Conservation (phyloP, 441 rosid species). For the Pelargonium citronellum region DNA sequence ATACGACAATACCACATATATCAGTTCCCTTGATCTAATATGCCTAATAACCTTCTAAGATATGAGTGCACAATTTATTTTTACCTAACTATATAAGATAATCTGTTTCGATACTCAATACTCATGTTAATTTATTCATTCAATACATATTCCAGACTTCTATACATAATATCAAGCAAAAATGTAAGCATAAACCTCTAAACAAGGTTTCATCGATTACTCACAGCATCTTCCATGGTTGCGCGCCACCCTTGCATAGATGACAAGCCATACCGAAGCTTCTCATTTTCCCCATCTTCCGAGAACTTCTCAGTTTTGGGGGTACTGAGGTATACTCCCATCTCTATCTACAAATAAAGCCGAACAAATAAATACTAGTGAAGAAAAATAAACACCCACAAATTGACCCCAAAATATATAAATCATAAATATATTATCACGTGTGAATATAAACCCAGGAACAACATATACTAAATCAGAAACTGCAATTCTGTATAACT, state of each 20-base stretch:
- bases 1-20: neutral
- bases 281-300: slow-evolving; percentile 74
- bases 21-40: neutral
- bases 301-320: slow-evolving; percentile 90
- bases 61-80: neutral
- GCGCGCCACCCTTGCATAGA: slow-evolving; percentile 99
- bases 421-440: neutral
- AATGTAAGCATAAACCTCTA: neutral
- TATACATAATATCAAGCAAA: neutral
- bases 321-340: slow-evolving; percentile 91
- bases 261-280: slow-evolving; percentile 75
- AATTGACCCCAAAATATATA: neutral
- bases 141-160: neutral
- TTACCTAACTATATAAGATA: neutral
- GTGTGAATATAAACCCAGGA: neutral
- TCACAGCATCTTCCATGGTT: slow-evolving; percentile 95
- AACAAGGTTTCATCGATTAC: slow-evolving; percentile 22
- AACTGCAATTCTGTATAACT: neutral
- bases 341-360: slow-evolving; percentile 25
- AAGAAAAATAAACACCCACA: neutral
- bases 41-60: neutral
- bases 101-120: neutral
- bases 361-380: neutral
- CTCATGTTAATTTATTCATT: neutral
- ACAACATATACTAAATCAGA: neutral